These are phyloP conservation scores for Polytrichum formosum DNA, from an alignment of 225 moss, liverwort and hornwort species.

Conservation along the genomic window DNA sequence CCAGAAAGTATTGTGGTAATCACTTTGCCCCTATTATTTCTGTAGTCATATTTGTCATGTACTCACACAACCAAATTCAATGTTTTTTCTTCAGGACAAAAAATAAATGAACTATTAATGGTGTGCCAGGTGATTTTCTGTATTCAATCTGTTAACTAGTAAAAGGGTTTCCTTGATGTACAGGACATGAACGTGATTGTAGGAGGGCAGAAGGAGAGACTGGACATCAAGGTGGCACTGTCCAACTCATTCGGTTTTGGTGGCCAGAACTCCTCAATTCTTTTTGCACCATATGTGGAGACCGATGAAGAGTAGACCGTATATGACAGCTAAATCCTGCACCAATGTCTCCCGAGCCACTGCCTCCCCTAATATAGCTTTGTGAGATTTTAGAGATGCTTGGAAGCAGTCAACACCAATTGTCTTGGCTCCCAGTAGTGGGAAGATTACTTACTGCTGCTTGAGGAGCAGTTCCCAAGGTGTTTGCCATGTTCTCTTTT, in stretches of 20 bases:
- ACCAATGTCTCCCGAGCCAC: not conserved
- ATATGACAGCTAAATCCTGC: slow-evolving; percentile 1
- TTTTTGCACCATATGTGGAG: slow-evolving; percentile 79
- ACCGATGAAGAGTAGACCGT: slow-evolving; percentile 55
- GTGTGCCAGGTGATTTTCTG: too few relatives aligned
- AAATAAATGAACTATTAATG: too few relatives aligned
- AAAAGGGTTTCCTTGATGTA: slow-evolving; percentile 2
- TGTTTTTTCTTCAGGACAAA: too few relatives aligned
- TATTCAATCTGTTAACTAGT: too few relatives aligned
- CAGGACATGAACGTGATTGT: slow-evolving; percentile 71
- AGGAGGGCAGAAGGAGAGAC: slow-evolving; percentile 77
- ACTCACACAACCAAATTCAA: not conserved
- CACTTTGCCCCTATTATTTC: not conserved
- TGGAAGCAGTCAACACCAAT: slow-evolving; percentile 3
- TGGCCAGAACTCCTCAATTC: slow-evolving; percentile 90
- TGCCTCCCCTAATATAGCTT: slow-evolving; percentile 3
- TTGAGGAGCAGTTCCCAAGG: not conserved
- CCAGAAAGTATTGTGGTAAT: slow-evolving; percentile 79
- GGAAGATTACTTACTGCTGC: not conserved
- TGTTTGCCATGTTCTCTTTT: slow-evolving; percentile 4
- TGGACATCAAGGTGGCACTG: slow-evolving; percentile 84
- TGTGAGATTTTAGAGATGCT: slow-evolving; percentile 3
- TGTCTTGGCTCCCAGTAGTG: not conserved
- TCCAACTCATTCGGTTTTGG: slow-evolving; percentile 95
- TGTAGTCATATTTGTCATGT: too few relatives aligned